Base-by-base conservation (phyloP, 2,329 filamentous ascomycete species). In the Akanthomyces lecanii region DNA sequence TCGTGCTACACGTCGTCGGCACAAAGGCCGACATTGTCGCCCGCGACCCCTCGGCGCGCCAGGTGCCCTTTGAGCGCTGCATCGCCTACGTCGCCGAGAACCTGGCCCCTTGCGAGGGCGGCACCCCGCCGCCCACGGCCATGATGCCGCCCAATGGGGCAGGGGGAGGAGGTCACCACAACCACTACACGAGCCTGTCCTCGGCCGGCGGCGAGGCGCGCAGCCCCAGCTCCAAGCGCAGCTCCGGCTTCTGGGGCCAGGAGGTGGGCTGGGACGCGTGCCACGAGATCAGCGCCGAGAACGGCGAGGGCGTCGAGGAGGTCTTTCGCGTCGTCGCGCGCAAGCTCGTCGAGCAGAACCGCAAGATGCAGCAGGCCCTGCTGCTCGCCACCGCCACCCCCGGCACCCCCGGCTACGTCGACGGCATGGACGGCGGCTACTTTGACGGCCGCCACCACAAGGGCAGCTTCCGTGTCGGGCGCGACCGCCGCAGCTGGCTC, bases 251-350 rank as follows among this genome's bases (percentile, higher is more conserved):
- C 76, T 97, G 93, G 93, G 92, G 89, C 25, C 91, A 95, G 74
- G 93, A 97, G 72, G 87, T 92, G 6, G 92, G 93, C 59, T 98
- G 94, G 93, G 93, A 97, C 71, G 96, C 92, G 66, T 98, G 94
- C 74, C 95, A 98, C 75, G 95, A 99, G 78, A 94, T 99, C 72
- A 93, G 89, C 69, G 93, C 94, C 54, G 94, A 96, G 80, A 92
- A 89, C 71, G 93, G 93, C 63, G 93, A 97, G 79, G 94, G 94
- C 21, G 93, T 99, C 21, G 95, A 98, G 69, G 95, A 98, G 76
- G 92, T 99, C 0, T 98, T 98, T 70, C 85, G 94, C 23, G 84
- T 86, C 48, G 84, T 87, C 16, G 82, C 84, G 42, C 77, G 84
- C 64, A 87, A 87, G 73, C 80, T 87, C 63, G 84, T 86, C 67